phyloP scores from a whole-genome alignment of 441 rosid genomes.

The Euphorbia celastroides region DNA sequence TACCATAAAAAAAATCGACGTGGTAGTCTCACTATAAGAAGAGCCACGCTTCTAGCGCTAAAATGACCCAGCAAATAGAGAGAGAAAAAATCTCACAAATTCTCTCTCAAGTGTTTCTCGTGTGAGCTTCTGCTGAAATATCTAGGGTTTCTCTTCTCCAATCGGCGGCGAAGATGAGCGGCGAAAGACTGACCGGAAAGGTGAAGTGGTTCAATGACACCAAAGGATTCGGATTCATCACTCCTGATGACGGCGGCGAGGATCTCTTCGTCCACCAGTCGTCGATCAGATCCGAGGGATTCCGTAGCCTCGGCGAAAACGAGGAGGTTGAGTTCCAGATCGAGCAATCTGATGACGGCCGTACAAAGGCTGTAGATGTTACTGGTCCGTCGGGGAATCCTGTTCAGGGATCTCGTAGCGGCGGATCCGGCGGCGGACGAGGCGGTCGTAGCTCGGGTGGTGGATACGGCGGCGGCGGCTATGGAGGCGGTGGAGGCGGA shows the following conservation, averaged over 20 bases:
- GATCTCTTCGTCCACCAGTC: conserved; percentile 88
- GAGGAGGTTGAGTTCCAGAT: conserved; percentile 64
- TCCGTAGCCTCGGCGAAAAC: conserved; percentile 49
- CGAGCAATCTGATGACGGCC: conserved; percentile 40
- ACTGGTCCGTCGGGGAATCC: conserved; percentile 51
- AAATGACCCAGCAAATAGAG: not conserved
- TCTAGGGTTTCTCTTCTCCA: conserved; percentile 14
- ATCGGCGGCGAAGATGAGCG: conserved; percentile 35
- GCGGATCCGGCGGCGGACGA: conserved; percentile 20
- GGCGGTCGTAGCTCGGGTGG: conserved; percentile 27
- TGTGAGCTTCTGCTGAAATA: conserved; percentile 9
- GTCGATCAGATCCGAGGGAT: conserved; percentile 63
- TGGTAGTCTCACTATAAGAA: conserved; percentile 33
- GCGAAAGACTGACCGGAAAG: conserved; percentile 54
- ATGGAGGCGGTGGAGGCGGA: conserved; percentile 18
- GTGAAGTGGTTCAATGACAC: conserved; percentile 67
- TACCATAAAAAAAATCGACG: no score
- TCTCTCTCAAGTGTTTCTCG: not conserved
- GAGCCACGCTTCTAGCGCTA: conserved; percentile 1
- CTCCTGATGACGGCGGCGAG: conserved; percentile 54
- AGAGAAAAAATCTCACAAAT: no score
- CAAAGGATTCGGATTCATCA: conserved; percentile 80
- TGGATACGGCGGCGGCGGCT: conserved; percentile 24
- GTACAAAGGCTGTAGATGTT: conserved; percentile 71
- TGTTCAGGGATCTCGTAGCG: conserved; percentile 34